phyloP scores from a whole-genome alignment of 495 filamentous ascomycete species.

The Bathelium albidoporum region DNA sequence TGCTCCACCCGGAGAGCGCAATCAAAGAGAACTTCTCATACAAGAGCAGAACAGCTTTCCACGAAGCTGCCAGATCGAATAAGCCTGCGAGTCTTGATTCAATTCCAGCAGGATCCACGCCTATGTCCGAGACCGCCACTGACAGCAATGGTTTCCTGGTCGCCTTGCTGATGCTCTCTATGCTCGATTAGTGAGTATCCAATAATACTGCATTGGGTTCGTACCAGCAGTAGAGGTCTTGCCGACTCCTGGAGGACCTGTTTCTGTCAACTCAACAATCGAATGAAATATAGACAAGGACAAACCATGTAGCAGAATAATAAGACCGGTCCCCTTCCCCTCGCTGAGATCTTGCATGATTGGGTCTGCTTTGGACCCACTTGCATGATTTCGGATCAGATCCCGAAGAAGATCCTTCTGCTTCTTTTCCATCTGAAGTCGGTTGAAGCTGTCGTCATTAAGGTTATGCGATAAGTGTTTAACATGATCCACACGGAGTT shows the following conservation, averaged over 20 bases:
- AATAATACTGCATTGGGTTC: not conserved
- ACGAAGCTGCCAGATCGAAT: slow-evolving; percentile 32
- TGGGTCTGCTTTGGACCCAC: not conserved
- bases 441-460: not conserved
- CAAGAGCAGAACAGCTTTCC: slow-evolving; percentile 42
- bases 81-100: slow-evolving; percentile 29
- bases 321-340: not conserved
- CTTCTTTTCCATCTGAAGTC: slow-evolving; percentile 1
- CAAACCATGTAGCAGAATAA: slow-evolving; percentile 2
- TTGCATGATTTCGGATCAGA: not conserved
- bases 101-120: slow-evolving; percentile 25
- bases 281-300: not conserved
- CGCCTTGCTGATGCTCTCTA: slow-evolving; percentile 3
- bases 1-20: not conserved
- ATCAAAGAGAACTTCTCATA: not conserved
- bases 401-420: not conserved
- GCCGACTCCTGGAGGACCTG: slow-evolving; percentile 31
- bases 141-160: not conserved
- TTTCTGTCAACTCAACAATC: not conserved
- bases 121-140: slow-evolving; percentile 21
- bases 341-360: not conserved
- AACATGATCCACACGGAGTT: not conserved
- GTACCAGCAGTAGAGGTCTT: slow-evolving; percentile 31
- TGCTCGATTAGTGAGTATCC: not conserved
- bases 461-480: not conserved